Evolutionary conservation across 331 rosid genomes (phyloP).

Genomic region (Telfairia occidentalis): DNA sequence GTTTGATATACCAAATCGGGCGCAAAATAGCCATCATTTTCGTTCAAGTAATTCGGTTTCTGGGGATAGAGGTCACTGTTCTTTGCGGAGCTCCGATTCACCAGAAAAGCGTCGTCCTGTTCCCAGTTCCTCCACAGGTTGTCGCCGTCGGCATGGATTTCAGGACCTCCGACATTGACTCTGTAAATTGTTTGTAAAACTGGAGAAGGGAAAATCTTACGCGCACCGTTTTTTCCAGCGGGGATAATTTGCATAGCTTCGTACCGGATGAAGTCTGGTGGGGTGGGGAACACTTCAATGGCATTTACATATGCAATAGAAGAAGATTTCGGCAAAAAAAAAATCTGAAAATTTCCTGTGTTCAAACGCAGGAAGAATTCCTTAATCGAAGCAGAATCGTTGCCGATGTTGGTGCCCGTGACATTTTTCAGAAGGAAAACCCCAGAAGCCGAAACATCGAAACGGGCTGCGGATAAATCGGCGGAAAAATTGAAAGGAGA

Average conservation of each 20-base stretch:
- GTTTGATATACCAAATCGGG: slow-evolving; percentile 30
- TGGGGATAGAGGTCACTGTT: fast-evolving
- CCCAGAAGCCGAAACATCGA: slow-evolving; percentile 26
- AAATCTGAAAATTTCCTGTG: not conserved
- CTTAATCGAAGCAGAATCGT: slow-evolving; percentile 11
- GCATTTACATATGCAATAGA: slow-evolving; percentile 55
- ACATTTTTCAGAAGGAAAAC: slow-evolving; percentile 23
- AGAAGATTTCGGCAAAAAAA: slow-evolving; percentile 23
- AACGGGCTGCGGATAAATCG: slow-evolving; percentile 24
- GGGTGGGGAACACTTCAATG: slow-evolving; percentile 42
- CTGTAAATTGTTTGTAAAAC: slow-evolving; percentile 25
- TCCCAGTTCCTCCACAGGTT: slow-evolving; percentile 33
- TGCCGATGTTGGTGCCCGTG: not conserved
- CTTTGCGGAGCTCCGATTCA: not conserved
- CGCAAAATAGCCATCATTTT: not conserved
- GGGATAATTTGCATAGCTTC: not conserved
- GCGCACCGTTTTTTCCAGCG: not conserved
- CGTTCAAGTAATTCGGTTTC: not conserved
- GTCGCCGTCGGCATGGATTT: not conserved
- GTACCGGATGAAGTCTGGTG: not conserved
- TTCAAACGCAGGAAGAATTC: slow-evolving; percentile 28
- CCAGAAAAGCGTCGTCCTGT: slow-evolving; percentile 15
- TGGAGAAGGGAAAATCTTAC: not conserved
- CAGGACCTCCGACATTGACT: slow-evolving; percentile 37
- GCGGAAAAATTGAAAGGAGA: slow-evolving; percentile 23